Percentiles rank a stretch among this genome's conserved stretches.
These are phyloP conservation scores for Papiliotrema fonsecae DNA, from an alignment of 1,284 basidiomycete genomes.

Conservation along the genomic window DNA sequence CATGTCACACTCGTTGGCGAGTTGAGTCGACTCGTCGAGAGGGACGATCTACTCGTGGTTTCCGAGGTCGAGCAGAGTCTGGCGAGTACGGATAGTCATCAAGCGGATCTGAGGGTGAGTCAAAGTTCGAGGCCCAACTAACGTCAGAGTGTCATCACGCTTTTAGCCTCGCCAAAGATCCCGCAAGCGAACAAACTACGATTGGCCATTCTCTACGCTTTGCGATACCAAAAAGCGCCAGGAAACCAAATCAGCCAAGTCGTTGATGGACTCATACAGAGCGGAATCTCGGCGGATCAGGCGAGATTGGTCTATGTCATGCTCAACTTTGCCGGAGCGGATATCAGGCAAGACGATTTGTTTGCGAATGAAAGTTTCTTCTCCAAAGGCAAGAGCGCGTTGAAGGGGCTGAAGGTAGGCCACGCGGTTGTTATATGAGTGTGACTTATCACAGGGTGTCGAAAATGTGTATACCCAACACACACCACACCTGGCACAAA, in stretches of 20 bases:
- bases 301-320: slow-evolving; percentile 88
- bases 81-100: slow-evolving; percentile 78
- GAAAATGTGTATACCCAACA: slow-evolving; percentile 99
- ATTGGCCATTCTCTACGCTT: slow-evolving; percentile 87
- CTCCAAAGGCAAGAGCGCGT: slow-evolving; percentile 85
- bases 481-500: slow-evolving; percentile 86
- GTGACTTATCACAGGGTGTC: slow-evolving; percentile 62
- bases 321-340: slow-evolving; percentile 88
- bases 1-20: slow-evolving; percentile 97
- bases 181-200: slow-evolving; percentile 79
- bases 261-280: slow-evolving; percentile 73
- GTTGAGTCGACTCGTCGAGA: slow-evolving; percentile 80
- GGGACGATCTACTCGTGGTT: slow-evolving; percentile 78
- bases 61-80: slow-evolving; percentile 96
- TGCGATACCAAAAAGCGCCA: slow-evolving; percentile 91
- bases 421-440: neutral
- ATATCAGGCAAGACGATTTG: slow-evolving; percentile 94
- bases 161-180: slow-evolving; percentile 65
- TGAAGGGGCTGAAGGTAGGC: slow-evolving; percentile 86
- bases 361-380: slow-evolving; percentile 95
- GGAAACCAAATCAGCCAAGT: slow-evolving; percentile 76
- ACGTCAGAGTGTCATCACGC: slow-evolving; percentile 66
- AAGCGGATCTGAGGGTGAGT: slow-evolving; percentile 73
- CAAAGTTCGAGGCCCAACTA: neutral
- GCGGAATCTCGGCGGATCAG: slow-evolving; percentile 77